These are phyloP conservation scores for Actinidia chinensis DNA, from an alignment of 179 eudicot species.

Conservation along the genomic window DNA sequence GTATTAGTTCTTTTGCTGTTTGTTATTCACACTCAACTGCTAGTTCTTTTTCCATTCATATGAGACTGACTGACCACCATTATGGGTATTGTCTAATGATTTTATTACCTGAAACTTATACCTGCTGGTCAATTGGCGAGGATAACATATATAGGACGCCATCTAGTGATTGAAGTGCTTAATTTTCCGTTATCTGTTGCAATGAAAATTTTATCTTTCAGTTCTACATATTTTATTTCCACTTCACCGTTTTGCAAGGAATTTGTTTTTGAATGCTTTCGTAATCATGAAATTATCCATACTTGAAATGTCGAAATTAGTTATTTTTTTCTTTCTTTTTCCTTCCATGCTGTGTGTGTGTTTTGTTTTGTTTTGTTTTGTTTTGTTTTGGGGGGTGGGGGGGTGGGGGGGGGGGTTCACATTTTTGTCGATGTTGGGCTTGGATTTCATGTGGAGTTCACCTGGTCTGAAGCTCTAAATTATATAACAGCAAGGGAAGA, in stretches of 20 bases:
- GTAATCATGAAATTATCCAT: neutral
- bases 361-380: neutral
- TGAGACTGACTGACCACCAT: neutral
- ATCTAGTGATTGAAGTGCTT: neutral
- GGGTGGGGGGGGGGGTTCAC: constrained; percentile 11
- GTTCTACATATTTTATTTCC: neutral
- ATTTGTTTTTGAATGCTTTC: neutral
- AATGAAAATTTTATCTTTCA: neutral
- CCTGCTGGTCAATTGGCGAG: constrained; percentile 2
- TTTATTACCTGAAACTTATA: neutral
- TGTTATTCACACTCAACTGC: neutral
- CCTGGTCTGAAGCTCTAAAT: constrained; percentile 85
- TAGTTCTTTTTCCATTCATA: neutral
- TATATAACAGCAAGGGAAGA: constrained; percentile 75
- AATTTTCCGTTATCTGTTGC: neutral
- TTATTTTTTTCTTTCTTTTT: no score
- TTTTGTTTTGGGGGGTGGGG: neutral
- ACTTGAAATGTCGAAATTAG: no score
- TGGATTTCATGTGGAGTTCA: constrained; percentile 93
- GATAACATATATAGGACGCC: no score
- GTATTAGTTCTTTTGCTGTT: neutral
- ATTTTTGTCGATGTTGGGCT: constrained; percentile 90
- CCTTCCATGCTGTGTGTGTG: no score
- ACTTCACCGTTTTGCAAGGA: neutral
- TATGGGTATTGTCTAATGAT: neutral